phyloP scores from a whole-genome alignment of 768 basidiomycete genomes.

The Tricholoma terreum region DNA sequence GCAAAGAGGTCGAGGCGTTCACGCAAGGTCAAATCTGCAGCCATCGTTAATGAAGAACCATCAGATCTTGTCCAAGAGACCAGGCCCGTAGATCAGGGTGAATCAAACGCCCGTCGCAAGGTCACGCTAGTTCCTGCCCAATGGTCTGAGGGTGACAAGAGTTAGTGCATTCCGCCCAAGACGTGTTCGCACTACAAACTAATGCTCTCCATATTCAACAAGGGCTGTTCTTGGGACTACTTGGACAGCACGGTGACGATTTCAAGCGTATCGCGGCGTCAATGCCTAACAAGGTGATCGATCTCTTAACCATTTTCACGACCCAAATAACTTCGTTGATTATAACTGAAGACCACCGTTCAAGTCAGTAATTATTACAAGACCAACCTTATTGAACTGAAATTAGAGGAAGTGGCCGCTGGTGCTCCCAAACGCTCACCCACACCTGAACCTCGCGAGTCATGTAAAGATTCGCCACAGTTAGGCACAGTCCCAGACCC shows the following conservation, averaged over 20 bases:
- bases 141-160: conserved; percentile 70
- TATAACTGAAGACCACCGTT: conserved; percentile 43
- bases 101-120: conserved; percentile 26
- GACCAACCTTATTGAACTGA: conserved; percentile 37
- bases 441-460: conserved; percentile 24
- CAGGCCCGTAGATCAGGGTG: conserved; percentile 22
- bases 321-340: conserved; percentile 1
- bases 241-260: conserved; percentile 62
- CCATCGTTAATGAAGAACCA: conserved; percentile 35
- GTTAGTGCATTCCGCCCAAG: conserved; percentile 29
- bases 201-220: conserved; percentile 11
- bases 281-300: conserved; percentile 56
- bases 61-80: conserved; percentile 25
- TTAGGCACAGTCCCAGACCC: conserved; percentile 17
- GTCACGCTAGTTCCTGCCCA: conserved; percentile 27
- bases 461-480: conserved; percentile 20
- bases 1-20: conserved; percentile 38
- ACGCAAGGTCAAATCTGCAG: conserved; percentile 42
- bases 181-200: not conserved
- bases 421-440: conserved; percentile 41
- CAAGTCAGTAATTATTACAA: conserved; percentile 56
- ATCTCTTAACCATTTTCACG: not conserved
- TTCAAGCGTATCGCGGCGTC: conserved; percentile 67
- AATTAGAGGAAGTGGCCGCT: conserved; percentile 39
- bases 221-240: conserved; percentile 53